A percentile compares a stretch with the other conserved stretches of the same genome.
phyloP scores from a whole-genome alignment of 2,329 filamentous ascomycete species.

The Calonectria pseudoreteaudii region DNA sequence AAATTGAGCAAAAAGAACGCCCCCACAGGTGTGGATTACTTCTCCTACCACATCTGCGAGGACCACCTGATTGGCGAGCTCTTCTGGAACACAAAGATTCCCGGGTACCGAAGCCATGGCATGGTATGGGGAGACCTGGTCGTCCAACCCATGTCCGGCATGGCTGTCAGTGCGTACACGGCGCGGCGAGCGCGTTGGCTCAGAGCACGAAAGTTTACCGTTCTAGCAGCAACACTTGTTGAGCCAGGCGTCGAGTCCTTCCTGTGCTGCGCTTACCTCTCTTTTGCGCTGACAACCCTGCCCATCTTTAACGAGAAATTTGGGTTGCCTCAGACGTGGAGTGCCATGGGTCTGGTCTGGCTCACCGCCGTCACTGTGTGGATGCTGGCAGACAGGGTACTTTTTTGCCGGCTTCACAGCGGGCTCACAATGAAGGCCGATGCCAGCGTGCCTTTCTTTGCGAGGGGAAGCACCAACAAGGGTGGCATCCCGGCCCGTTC shows the following conservation, averaged over 20 bases:
- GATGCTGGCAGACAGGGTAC: conserved; percentile 79
- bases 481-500: conserved; percentile 61
- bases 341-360: conserved; percentile 75
- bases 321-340: conserved; percentile 74
- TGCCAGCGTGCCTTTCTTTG: conserved; percentile 80
- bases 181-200: conserved; percentile 90
- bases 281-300: conserved; percentile 82
- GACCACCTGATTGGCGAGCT: conserved; percentile 95
- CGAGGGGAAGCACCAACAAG: conserved; percentile 56
- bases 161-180: conserved; percentile 82
- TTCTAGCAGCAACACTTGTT: conserved; percentile 87
- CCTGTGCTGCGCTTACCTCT: conserved; percentile 83
- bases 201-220: conserved; percentile 93
- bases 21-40: conserved; percentile 83
- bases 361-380: conserved; percentile 72
- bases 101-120: conserved; percentile 81
- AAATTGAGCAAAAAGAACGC: conserved; percentile 51
- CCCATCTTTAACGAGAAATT: conserved; percentile 68
- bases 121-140: conserved; percentile 88
- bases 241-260: conserved; percentile 94
- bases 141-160: conserved; percentile 88
- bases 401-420: conserved; percentile 81
- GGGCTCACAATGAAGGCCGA: conserved; percentile 78
- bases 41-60: conserved; percentile 96
- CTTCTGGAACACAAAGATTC: conserved; percentile 79